Conservation (phyloP, 1,284 basidiomycete species). For the Papiliotrema nemorosa region DNA sequence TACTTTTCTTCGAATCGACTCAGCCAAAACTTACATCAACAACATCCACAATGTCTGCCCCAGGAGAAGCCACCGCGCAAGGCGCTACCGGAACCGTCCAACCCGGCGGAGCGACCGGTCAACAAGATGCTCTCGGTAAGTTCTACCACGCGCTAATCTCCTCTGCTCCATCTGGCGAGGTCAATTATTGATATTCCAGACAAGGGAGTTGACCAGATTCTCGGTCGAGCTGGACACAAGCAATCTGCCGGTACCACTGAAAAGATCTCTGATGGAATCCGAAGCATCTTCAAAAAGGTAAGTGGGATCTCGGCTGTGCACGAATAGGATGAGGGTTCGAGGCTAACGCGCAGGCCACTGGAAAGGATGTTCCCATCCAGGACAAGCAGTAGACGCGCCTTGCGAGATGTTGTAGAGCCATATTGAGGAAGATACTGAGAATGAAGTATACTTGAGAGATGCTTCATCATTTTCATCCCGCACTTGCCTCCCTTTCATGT, state of each 20-base stretch:
- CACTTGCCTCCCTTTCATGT: no score
- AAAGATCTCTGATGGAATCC: slow-evolving; percentile 51
- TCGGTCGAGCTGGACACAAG: slow-evolving; percentile 39
- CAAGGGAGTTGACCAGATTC: slow-evolving; percentile 41
- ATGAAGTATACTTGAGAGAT: no score
- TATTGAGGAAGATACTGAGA: no score
- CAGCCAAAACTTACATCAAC: neutral
- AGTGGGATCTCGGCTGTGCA: no score
- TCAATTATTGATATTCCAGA: slow-evolving; percentile 17
- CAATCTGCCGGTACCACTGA: slow-evolving; percentile 45
- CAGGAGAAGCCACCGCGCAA: slow-evolving; percentile 5
- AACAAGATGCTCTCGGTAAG: slow-evolving; percentile 49
- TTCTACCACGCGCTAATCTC: slow-evolving; percentile 3
- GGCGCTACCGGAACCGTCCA: slow-evolving; percentile 1
- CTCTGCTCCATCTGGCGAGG: neutral
- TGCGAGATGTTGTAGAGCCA: no score
- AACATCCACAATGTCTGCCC: slow-evolving; percentile 4
- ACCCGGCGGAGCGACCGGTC: slow-evolving; percentile 17
- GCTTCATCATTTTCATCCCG: no score
- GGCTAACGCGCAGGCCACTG: slow-evolving; percentile 24
- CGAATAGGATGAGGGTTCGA: neutral
- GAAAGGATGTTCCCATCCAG: slow-evolving; percentile 41
- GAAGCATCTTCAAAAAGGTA: slow-evolving; percentile 48
- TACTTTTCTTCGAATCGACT: neutral
- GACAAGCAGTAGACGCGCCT: slow-evolving; percentile 18